Percentiles rank a stretch among this genome's conserved stretches.
Evolutionary conservation across 805 yeast species (phyloP).

Genomic region (Suhomyces sp.): DNA sequence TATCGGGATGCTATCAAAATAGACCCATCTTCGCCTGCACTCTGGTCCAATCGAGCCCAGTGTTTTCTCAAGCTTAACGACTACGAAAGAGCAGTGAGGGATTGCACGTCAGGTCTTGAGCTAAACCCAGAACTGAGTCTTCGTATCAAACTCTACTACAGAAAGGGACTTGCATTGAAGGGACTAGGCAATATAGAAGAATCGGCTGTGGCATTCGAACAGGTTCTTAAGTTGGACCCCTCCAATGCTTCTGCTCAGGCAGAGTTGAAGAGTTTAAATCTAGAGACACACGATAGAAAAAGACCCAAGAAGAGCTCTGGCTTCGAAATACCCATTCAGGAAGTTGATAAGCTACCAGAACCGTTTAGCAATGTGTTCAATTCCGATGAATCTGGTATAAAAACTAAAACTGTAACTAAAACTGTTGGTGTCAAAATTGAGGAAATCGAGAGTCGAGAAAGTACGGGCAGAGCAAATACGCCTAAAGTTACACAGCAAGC

Average conservation of each 20-base stretch:
- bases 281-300: conserved; percentile 8
- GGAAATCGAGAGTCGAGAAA: background rate
- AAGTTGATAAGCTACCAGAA: conserved; percentile 44
- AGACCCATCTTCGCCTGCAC: conserved; percentile 50
- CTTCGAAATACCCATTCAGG: conserved; percentile 31
- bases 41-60: conserved; percentile 68
- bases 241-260: conserved; percentile 34
- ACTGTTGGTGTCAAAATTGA: background rate
- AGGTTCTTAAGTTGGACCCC: conserved; percentile 42
- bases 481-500: background rate
- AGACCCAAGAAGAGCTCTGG: conserved; percentile 3
- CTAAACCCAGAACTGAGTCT: conserved; percentile 29
- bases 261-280: conserved; percentile 27
- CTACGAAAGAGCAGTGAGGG: conserved; percentile 48
- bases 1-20: conserved; percentile 55
- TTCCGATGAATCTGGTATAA: background rate
- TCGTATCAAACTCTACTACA: conserved; percentile 47
- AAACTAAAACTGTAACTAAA: too few relatives aligned
- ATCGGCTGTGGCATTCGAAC: conserved; percentile 27
- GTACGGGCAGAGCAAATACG: background rate
- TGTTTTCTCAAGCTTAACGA: conserved; percentile 52
- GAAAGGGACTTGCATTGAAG: conserved; percentile 44
- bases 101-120: conserved; percentile 49
- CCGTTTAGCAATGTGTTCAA: background rate
- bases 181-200: conserved; percentile 21